phyloP scores from a whole-genome alignment of 169 alveolate genomes.

The Plasmodium coatneyi region DNA sequence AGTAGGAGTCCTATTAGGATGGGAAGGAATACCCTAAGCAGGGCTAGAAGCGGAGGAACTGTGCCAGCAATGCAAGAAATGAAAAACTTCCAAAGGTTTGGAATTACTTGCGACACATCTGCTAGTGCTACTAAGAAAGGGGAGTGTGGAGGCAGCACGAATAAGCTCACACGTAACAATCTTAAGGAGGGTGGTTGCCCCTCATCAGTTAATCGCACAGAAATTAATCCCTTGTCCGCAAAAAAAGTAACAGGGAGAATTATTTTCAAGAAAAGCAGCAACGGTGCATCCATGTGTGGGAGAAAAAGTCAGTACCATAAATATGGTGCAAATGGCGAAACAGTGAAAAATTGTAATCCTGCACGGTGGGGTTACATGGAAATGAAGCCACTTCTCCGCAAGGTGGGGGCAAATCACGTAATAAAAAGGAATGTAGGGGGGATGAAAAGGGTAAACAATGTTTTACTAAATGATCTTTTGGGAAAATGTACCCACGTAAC shows the following conservation, averaged over 20 bases:
- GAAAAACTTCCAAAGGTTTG: neutral
- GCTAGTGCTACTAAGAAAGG: neutral
- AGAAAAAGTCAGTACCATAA: neutral
- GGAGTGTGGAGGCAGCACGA: neutral
- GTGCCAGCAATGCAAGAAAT: neutral
- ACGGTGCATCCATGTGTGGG: neutral
- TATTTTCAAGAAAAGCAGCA: slow-evolving; percentile 18
- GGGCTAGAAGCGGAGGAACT: neutral
- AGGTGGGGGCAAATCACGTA: neutral
- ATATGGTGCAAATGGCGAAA: neutral
- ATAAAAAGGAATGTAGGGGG: neutral
- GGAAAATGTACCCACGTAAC: neutral
- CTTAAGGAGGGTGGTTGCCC: neutral
- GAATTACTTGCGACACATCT: neutral
- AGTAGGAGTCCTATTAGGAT: neutral
- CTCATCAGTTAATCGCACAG: neutral
- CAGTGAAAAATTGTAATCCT: neutral
- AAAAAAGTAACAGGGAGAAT: slow-evolving; percentile 18
- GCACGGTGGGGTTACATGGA: neutral
- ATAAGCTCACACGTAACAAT: neutral
- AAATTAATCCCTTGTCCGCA: neutral
- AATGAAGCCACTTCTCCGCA: neutral
- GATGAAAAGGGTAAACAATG: neutral
- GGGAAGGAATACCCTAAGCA: neutral
- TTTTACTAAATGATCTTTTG: neutral